These are phyloP conservation scores for Candida albicans DNA, from an alignment of 1,139 yeast species.

Conservation along the genomic window DNA sequence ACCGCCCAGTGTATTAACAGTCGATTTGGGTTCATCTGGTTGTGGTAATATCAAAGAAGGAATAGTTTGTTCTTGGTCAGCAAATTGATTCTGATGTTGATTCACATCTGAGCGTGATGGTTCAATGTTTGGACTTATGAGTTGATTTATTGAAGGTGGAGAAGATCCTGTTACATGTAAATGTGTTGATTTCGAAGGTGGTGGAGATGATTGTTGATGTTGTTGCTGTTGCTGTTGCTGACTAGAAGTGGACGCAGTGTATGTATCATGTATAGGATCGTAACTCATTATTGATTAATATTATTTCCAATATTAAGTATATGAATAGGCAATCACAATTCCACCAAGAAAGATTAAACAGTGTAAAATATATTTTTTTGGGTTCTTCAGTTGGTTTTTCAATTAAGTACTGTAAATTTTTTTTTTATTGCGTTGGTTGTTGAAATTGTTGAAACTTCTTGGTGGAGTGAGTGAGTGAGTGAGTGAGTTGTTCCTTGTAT, in stretches of 20 bases:
- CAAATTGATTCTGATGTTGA: not conserved
- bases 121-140: not conserved
- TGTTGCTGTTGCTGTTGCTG: not conserved
- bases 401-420: not conserved
- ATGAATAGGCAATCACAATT: not conserved
- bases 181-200: not conserved
- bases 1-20: not conserved
- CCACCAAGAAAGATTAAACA: not conserved
- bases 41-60: too few species aligned
- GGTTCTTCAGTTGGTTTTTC: too few species aligned
- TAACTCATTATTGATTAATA: slow-evolving; percentile 24
- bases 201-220: not conserved
- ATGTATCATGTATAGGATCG: slow-evolving; percentile 35
- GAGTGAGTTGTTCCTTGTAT: too few species aligned
- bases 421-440: not conserved
- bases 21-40: not conserved
- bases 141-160: slow-evolving; percentile 7
- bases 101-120: not conserved
- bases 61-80: not conserved
- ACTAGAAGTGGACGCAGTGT: slow-evolving; percentile 13
- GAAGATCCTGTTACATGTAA: slow-evolving; percentile 6
- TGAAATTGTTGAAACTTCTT: not conserved
- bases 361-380: too few species aligned
- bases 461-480: too few species aligned
- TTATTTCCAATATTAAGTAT: not conserved